Conservation (phyloP, 2,329 filamentous ascomycete genomes). For the Ampelomyces quisqualis region DNA sequence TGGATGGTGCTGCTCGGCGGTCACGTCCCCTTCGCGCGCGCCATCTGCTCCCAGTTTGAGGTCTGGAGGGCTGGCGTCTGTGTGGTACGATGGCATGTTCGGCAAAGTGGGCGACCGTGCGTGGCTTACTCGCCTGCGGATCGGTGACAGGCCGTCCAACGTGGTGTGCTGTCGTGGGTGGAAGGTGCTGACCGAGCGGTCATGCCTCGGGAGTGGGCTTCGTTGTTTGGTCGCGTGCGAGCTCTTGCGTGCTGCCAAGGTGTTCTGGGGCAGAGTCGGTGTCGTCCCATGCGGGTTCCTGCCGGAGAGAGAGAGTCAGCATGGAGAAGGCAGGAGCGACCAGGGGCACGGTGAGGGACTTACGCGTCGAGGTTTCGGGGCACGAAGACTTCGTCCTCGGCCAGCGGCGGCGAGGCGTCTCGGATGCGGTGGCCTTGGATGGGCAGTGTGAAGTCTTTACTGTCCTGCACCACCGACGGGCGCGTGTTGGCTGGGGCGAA, state of each 20-base stretch:
- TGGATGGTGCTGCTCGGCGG: conserved; percentile 36
- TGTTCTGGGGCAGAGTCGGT: conserved; percentile 30
- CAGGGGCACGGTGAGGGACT: conserved; percentile 16
- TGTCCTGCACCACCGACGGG: conserved; percentile 8
- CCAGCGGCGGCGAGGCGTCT: conserved; percentile 36
- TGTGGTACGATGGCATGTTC: conserved; percentile 40
- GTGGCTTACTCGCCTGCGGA: conserved; percentile 24
- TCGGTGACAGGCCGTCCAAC: conserved; percentile 30
- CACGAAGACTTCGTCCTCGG: conserved; percentile 37
- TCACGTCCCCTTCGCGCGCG: conserved; percentile 40
- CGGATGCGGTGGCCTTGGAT: conserved; percentile 28
- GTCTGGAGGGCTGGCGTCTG: conserved; percentile 30
- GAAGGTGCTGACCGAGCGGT: conserved; percentile 39
- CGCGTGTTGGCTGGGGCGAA: conserved; percentile 46
- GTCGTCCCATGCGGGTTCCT: conserved; percentile 42
- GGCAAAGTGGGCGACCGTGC: conserved; percentile 43
- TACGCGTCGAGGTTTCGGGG: conserved; percentile 45
- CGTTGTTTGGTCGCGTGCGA: conserved; percentile 20
- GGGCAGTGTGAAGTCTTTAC: conserved; percentile 24
- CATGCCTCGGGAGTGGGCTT: conserved; percentile 34
- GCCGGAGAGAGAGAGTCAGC: not conserved
- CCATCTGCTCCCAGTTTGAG: conserved; percentile 41
- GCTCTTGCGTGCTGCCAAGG: conserved; percentile 25
- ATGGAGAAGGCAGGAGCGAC: conserved; percentile 22
- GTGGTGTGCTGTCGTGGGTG: conserved; percentile 29